phyloP scores from a whole-genome alignment of 1,139 yeast species.

The Ogataea hybrid region DNA sequence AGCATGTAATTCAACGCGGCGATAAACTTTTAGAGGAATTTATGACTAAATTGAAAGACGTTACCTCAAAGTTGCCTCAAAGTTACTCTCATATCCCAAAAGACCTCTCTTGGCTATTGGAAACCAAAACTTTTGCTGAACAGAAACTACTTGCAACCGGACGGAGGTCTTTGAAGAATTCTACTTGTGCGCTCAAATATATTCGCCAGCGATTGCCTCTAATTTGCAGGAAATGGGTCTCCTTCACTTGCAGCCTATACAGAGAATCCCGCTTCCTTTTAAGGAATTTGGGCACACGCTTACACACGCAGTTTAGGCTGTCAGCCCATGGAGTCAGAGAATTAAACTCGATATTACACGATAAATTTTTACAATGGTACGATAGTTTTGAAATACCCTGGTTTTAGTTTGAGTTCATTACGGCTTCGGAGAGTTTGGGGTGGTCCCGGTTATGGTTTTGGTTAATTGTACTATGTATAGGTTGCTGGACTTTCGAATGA shows the following conservation, averaged over 20 bases:
- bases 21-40: no score
- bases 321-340: not conserved
- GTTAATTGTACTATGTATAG: slow-evolving; percentile 12
- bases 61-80: no score
- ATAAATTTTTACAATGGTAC: not conserved
- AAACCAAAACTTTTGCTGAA: no score
- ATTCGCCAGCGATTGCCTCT: not conserved
- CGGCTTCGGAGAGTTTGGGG: slow-evolving; percentile 1
- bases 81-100: no score
- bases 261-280: not conserved
- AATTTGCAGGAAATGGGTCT: not conserved
- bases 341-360: not conserved
- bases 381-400: slow-evolving; percentile 8
- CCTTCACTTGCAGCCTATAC: not conserved
- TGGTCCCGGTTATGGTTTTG: slow-evolving; percentile 9
- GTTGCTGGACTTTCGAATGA: slow-evolving; percentile 11
- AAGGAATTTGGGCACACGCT: not conserved
- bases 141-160: no score
- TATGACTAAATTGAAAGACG: no score
- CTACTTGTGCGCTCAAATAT: no score
- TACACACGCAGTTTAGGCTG: not conserved
- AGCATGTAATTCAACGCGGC: no score
- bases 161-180: no score
- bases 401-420: slow-evolving; percentile 4
- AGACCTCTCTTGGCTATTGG: no score